Percentiles rank a stretch among this genome's conserved stretches.
These are phyloP conservation scores for Phytophthora quininea DNA, from an alignment of 352 stramenopile genomes.

Conservation along the genomic window DNA sequence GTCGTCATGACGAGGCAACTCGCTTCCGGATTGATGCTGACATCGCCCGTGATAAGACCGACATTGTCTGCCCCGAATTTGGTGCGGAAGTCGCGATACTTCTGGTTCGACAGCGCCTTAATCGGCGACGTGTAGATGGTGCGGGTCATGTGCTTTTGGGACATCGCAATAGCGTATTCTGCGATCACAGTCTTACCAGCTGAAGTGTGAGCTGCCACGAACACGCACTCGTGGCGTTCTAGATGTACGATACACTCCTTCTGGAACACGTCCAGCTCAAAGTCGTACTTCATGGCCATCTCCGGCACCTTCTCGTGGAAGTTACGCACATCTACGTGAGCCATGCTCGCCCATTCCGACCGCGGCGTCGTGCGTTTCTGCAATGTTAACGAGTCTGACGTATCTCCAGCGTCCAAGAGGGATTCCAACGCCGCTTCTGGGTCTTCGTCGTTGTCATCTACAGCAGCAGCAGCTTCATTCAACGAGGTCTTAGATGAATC, in stretches of 20 bases:
- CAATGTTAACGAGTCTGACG: conserved; percentile 12
- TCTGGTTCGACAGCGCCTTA: conserved; percentile 98
- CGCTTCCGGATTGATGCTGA: conserved; percentile 95
- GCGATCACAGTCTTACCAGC: conserved; percentile 98
- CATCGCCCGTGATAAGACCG: conserved; percentile 97
- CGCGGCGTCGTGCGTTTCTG: conserved; percentile 24
- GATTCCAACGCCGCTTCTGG: conserved; percentile 61
- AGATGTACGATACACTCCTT: conserved; percentile 96
- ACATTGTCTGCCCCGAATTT: conserved; percentile 95
- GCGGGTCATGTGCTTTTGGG: conserved; percentile 89
- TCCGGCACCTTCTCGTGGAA: conserved; percentile 85
- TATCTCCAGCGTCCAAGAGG: conserved; percentile 39
- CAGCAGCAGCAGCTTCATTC: neutral
- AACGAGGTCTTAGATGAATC: neutral
- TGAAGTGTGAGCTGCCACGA: conserved; percentile 97
- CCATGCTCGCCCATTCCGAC: conserved; percentile 80
- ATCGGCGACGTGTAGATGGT: conserved; percentile 99
- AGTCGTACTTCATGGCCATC: conserved; percentile 83
- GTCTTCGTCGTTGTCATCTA: conserved; percentile 23
- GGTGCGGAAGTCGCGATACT: conserved; percentile 97
- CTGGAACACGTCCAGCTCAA: conserved; percentile 96
- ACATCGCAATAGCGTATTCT: conserved; percentile 98
- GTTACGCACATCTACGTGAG: conserved; percentile 75
- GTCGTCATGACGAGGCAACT: conserved; percentile 98
- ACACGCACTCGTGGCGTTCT: conserved; percentile 94